These are phyloP conservation scores for Pelagophyceae sp. DNA, from an alignment of 352 stramenopile genomes.

Conservation along the genomic window DNA sequence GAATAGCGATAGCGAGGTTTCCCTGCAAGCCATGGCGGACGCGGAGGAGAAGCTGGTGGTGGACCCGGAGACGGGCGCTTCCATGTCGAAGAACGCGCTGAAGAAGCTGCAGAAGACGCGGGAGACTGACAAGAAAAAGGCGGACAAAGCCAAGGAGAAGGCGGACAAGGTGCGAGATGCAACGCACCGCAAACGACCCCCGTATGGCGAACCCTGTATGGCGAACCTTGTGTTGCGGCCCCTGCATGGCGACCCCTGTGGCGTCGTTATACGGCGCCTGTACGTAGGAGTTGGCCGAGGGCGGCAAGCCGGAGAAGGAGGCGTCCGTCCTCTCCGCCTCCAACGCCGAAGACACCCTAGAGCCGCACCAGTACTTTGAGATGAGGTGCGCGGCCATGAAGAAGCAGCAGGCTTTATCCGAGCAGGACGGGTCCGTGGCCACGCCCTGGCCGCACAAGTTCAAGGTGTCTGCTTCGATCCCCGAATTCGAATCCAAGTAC, in stretches of 20 bases:
- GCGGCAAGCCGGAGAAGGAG: conserved; percentile 50
- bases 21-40: conserved; percentile 1
- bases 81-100: conserved; percentile 92
- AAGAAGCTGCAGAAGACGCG: conserved; percentile 95
- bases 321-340: conserved; percentile 43
- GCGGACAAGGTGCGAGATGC: too few species aligned
- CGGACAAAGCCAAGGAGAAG: conserved; percentile 74
- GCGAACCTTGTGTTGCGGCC: conserved; percentile 33
- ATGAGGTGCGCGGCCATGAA: conserved; percentile 80
- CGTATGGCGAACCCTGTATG: conserved; percentile 30
- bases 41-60: not conserved
- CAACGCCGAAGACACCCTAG: conserved; percentile 82
- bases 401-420: conserved; percentile 30
- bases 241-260: conserved; percentile 19
- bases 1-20: too few species aligned
- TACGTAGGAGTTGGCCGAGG: conserved; percentile 39
- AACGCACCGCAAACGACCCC: too few species aligned
- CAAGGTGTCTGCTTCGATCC: conserved; percentile 76
- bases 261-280: conserved; percentile 20
- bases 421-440: conserved; percentile 75
- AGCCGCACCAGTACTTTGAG: conserved; percentile 94
- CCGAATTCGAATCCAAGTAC: conserved; percentile 85
- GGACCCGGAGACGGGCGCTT: conserved; percentile 29
- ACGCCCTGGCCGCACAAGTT: conserved; percentile 99
- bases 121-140: conserved; percentile 82